Base-by-base conservation (phyloP, 495 filamentous ascomycete genomes). In the Aspergillus indologenus region DNA sequence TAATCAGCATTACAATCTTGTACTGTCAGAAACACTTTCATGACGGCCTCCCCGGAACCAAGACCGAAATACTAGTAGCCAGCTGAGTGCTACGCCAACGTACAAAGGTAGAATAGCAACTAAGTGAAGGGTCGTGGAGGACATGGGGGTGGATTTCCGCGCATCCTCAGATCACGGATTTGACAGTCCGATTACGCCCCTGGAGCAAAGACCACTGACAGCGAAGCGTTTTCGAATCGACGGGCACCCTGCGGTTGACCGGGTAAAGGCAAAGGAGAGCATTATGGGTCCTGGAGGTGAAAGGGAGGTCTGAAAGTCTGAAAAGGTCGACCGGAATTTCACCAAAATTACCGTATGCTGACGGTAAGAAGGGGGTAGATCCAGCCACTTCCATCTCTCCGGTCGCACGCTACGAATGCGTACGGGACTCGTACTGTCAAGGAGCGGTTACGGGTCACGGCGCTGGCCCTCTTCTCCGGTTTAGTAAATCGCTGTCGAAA, bases 391-490 rank as follows among this genome's bases (percentile, higher is more conserved):
- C 63, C 65, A 61, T 67, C 58, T 67, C 59, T 66, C 56, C 67
- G 65, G 62, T 67, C 60, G 70, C 61, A 71, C 67, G 57, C 62
- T 60, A 65, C 70, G 65, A 69, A 77, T 70, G 67, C 60, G 71
- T 79, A 74, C 61, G 55, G 58, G 57, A 15, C 56, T 58, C 58
- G 66, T 71, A 74, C 64, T 62, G 71, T 74, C 67, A 68, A 40
- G 59, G 47, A 70, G 75, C 71, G 76, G 68, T 77, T 77, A 80
- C 73, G 72, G 72, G 64, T n/a, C n/a, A n/a, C n/a, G n/a, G n/a
- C n/a, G n/a, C n/a, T 70, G 26, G 26, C 9, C 60, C 69, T 70
- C 67, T 64, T 69, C 67, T 69, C 74, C 76, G 74, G 74, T 78
- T 75, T 62, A 67, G 61, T 57, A 60, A 65, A 66, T 65, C 67